Percentiles rank a stretch among this genome's conserved stretches.
Conservation (phyloP, 495 filamentous ascomycete genomes). For the Penicillium daleae region DNA sequence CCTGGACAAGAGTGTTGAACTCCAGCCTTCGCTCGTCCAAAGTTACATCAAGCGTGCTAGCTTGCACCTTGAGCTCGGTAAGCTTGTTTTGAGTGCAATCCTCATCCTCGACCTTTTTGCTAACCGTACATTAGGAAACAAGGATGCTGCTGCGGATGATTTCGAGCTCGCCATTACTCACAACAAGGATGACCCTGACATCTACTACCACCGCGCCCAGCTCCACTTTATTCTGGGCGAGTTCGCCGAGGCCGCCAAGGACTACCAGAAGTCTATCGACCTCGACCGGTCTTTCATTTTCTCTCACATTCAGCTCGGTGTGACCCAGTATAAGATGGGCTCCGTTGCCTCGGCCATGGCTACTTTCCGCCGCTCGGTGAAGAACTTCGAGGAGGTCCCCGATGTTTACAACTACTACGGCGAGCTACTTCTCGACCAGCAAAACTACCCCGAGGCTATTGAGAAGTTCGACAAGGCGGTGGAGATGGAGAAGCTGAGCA, state of each 20-base stretch:
- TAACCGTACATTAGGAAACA: slow-evolving; percentile 63
- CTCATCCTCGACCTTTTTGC: not conserved
- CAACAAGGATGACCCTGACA: slow-evolving; percentile 90
- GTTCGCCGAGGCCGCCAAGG: slow-evolving; percentile 90
- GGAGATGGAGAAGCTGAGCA: slow-evolving; percentile 94
- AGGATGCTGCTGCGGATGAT: slow-evolving; percentile 83
- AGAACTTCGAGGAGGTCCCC: slow-evolving; percentile 95
- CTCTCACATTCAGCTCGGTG: slow-evolving; percentile 98
- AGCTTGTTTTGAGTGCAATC: slow-evolving; percentile 24
- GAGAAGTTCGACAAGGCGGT: slow-evolving; percentile 98
- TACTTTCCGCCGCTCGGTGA: slow-evolving; percentile 94
- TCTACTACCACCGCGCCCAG: slow-evolving; percentile 99
- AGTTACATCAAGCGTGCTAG: slow-evolving; percentile 98
- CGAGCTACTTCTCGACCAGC: slow-evolving; percentile 96
- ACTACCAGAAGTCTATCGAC: slow-evolving; percentile 99
- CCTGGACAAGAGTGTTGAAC: slow-evolving; percentile 86
- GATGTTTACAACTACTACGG: slow-evolving; percentile 99
- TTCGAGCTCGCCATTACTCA: slow-evolving; percentile 84
- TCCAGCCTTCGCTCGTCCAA: slow-evolving; percentile 85
- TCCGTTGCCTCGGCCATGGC: slow-evolving; percentile 97
- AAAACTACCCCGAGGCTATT: slow-evolving; percentile 92
- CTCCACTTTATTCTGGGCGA: slow-evolving; percentile 97
- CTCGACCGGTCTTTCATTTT: slow-evolving; percentile 95
- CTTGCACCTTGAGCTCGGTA: slow-evolving; percentile 95
- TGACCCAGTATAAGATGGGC: slow-evolving; percentile 99